Percentiles rank a stretch among this genome's conserved stretches.
phyloP scores from a whole-genome alignment of 768 basidiomycete species.

The Chalciporus piperatus region DNA sequence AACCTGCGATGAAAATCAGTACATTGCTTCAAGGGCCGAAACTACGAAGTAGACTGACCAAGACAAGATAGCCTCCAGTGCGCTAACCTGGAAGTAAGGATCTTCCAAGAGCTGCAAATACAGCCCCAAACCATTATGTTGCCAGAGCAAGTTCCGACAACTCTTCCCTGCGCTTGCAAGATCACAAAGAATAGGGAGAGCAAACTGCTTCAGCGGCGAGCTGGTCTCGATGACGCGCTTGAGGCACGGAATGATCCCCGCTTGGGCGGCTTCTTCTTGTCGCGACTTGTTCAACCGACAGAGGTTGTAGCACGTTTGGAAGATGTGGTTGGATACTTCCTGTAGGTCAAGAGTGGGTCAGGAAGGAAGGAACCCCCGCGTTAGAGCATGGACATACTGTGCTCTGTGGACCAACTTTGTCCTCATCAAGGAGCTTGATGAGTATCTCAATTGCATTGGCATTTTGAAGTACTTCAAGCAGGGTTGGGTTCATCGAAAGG shows the following conservation, averaged over 20 bases:
- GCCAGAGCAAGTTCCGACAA: constrained; percentile 87
- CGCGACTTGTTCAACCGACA: constrained; percentile 91
- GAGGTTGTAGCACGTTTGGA: constrained; percentile 96
- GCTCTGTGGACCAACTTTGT: constrained; percentile 72
- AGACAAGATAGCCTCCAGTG: constrained; percentile 84
- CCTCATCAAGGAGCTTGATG: constrained; percentile 80
- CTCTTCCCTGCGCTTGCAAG: constrained; percentile 93
- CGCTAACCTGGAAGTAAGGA: constrained; percentile 89
- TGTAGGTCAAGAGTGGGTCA: constrained; percentile 30
- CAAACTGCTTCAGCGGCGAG: constrained; percentile 95
- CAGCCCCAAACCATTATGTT: constrained; percentile 83
- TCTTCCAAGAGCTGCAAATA: constrained; percentile 79
- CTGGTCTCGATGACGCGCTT: constrained; percentile 84
- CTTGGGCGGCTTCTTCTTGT: constrained; percentile 96
- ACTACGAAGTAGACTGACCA: constrained; percentile 54
- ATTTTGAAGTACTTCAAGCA: constrained; percentile 93
- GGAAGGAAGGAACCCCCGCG: background rate
- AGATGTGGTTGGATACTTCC: constrained; percentile 97
- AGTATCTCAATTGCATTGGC: constrained; percentile 92
- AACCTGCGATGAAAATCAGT: constrained; percentile 52
- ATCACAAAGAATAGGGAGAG: constrained; percentile 94
- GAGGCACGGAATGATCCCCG: constrained; percentile 89
- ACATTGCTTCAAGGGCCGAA: background rate
- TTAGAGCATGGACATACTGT: constrained; percentile 52
- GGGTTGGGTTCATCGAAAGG: constrained; percentile 86